Conservation (phyloP, 2,329 filamentous ascomycete species). For the Epichloe sp. region DNA sequence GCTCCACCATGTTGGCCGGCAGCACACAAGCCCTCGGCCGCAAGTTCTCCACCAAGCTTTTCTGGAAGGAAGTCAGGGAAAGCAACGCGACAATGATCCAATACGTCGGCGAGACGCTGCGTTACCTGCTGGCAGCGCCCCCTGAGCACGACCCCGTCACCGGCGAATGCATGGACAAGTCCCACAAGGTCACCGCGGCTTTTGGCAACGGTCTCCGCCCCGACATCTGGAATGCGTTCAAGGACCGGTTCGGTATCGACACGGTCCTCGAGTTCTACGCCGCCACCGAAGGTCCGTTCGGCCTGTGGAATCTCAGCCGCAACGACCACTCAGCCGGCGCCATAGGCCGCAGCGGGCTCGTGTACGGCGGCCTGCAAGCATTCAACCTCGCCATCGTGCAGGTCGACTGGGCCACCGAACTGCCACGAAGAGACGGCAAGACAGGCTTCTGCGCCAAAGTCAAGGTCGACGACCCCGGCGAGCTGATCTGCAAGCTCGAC, state of each 20-base stretch:
- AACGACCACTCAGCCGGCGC: slow-evolving; percentile 67
- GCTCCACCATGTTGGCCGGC: slow-evolving; percentile 44
- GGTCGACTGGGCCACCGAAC: slow-evolving; percentile 58
- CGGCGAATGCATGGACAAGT: slow-evolving; percentile 55
- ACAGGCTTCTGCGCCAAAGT: slow-evolving; percentile 56
- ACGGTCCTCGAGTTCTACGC: slow-evolving; percentile 72
- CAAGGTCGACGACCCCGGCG: slow-evolving; percentile 51
- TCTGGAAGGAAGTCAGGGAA: slow-evolving; percentile 65
- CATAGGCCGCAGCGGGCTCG: slow-evolving; percentile 56
- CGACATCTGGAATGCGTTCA: slow-evolving; percentile 76
- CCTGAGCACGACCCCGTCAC: slow-evolving; percentile 46
- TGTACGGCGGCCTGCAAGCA: slow-evolving; percentile 44
- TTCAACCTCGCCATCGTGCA: slow-evolving; percentile 45
- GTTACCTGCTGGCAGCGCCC: slow-evolving; percentile 65
- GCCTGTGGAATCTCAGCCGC: slow-evolving; percentile 57
- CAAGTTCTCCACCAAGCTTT: slow-evolving; percentile 64
- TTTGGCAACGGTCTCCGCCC: slow-evolving; percentile 79
- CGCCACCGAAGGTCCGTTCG: slow-evolving; percentile 58
- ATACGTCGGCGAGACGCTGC: slow-evolving; percentile 79
- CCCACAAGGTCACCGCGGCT: slow-evolving; percentile 59
- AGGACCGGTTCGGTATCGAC: slow-evolving; percentile 64
- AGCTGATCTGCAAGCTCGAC: slow-evolving; percentile 62
- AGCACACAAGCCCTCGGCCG: slow-evolving; percentile 59
- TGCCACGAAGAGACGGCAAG: slow-evolving; percentile 51
- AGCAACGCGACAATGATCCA: slow-evolving; percentile 64